Conservation (phyloP, 1,284 basidiomycete genomes). For the Rhodotorula sp. region DNA sequence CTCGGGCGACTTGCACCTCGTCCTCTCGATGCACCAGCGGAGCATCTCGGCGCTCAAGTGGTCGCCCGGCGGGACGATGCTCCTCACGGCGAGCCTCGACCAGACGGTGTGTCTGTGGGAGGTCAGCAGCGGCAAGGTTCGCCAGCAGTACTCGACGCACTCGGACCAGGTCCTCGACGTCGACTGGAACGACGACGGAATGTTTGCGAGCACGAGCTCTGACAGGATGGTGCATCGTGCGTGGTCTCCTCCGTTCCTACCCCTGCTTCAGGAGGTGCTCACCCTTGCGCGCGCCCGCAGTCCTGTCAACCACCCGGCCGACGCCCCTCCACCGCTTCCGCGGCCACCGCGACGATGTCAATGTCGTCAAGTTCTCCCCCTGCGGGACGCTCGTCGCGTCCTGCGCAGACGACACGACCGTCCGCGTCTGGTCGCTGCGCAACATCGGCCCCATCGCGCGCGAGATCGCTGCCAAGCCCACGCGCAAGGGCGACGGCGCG, state of each 20-base stretch:
- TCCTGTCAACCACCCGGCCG: slow-evolving; percentile 36
- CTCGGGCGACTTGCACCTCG: slow-evolving; percentile 46
- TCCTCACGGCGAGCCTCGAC: slow-evolving; percentile 44
- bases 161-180: slow-evolving; percentile 74
- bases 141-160: slow-evolving; percentile 43
- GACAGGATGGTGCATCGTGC: slow-evolving; percentile 55
- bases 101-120: slow-evolving; percentile 47
- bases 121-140: slow-evolving; percentile 44
- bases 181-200: slow-evolving; percentile 72
- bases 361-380: slow-evolving; percentile 70
- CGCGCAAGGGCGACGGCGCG: slow-evolving; percentile 26
- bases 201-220: slow-evolving; percentile 72
- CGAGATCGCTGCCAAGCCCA: slow-evolving; percentile 33
- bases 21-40: slow-evolving; percentile 48
- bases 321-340: slow-evolving; percentile 50
- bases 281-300: slow-evolving; percentile 13
- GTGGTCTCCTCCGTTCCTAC: slow-evolving; percentile 7
- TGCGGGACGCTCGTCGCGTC: slow-evolving; percentile 68
- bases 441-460: slow-evolving; percentile 53
- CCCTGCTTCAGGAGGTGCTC: not conserved
- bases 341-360: slow-evolving; percentile 74
- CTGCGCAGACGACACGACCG: slow-evolving; percentile 74
- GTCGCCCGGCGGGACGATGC: slow-evolving; percentile 42
- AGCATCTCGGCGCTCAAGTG: slow-evolving; percentile 43
- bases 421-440: slow-evolving; percentile 69